Evolutionary conservation across 257 asterid species (phyloP), one percentile per base, ranked within the genome.

Genomic region (Plantago major): DNA sequence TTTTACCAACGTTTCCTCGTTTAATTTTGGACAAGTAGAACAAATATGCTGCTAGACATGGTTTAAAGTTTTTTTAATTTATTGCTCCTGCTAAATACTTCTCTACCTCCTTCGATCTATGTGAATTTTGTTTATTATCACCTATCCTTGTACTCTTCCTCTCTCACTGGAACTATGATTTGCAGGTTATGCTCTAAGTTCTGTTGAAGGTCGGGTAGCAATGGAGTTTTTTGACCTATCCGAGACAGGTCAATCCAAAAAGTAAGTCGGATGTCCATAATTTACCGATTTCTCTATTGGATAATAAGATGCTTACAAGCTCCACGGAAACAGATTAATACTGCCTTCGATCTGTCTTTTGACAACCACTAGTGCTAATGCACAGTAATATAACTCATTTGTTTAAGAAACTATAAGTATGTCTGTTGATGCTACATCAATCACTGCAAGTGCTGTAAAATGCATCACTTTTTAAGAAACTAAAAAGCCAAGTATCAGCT

Each of bases 131-230:
- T 64, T 64, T 54, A 45, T 53, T 43, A 11, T 22, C 13, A 37
- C 37, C 10, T 10, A 43, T 42, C 42, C 67, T 6, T 60, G 38
- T 60, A 18, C 51, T 46, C 42, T 60, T 18, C 38, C 42, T 43
- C 16, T 72, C 66, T 73, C 44, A 74, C 57, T 55, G 22, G 14
- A 63, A 62, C 42, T 71, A 53, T 50, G 49, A 64, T 70, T 64
- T 84, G 61, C 90, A 90, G 97, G 97, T 67, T 90, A 87, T 80
- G 97, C 97, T 73, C 92, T 90, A 55, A 90, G 95, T 74, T 90
- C 97, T 46, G 92, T 90, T 54, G 95, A 90, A 77, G 97, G 95
- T 22, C 81, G 97, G 33, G 95, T 90, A 37, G 96, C 95, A 42
- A 90, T 87, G 96, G 96, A 90, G 68, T 90, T 82, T 63, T 87